Conservation (phyloP, 352 stramenopile species). For the Phytophthora meadii region DNA sequence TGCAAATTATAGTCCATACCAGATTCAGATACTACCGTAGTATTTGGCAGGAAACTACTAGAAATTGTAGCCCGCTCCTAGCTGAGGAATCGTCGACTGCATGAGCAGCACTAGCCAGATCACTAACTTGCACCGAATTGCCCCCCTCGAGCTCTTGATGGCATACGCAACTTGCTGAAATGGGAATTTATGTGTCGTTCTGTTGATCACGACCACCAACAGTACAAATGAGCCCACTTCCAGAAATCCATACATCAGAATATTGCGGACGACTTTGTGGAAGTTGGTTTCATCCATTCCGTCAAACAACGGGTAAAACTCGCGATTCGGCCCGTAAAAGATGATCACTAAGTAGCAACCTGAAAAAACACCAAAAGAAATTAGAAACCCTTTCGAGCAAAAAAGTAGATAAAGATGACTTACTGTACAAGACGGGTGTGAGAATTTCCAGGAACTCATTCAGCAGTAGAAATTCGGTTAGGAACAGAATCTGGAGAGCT, state of each 20-base stretch:
- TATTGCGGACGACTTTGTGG: constrained; percentile 6
- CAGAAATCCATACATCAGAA: constrained; percentile 20
- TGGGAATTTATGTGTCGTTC: constrained; percentile 24
- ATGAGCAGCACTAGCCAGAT: constrained; percentile 32
- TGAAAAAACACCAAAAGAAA: not conserved
- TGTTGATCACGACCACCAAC: constrained; percentile 17
- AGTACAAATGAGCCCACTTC: constrained; percentile 23
- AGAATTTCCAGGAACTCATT: constrained; percentile 45
- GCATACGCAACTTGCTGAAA: constrained; percentile 34
- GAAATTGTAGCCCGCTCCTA: constrained; percentile 20
- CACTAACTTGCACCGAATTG: constrained; percentile 30
- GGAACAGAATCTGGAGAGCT: constrained; percentile 35
- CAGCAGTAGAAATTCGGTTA: constrained; percentile 42
- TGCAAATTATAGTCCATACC: too few species aligned
- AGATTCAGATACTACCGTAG: too few species aligned
- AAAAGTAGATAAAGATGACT: not conserved
- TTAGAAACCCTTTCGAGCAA: too few species aligned
- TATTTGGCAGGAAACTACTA: too few species aligned
- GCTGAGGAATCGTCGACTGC: constrained; percentile 25
- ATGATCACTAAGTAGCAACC: not conserved
- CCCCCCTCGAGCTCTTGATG: constrained; percentile 13
- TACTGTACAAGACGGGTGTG: constrained; percentile 40
- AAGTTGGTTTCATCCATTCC: constrained; percentile 17
- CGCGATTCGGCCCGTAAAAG: constrained; percentile 30
- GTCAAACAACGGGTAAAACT: constrained; percentile 33